A percentile compares a stretch with the other conserved stretches of the same genome.
These are phyloP conservation scores for Raphanus sativus DNA, from an alignment of 345 rosid genomes.

Conservation along the genomic window DNA sequence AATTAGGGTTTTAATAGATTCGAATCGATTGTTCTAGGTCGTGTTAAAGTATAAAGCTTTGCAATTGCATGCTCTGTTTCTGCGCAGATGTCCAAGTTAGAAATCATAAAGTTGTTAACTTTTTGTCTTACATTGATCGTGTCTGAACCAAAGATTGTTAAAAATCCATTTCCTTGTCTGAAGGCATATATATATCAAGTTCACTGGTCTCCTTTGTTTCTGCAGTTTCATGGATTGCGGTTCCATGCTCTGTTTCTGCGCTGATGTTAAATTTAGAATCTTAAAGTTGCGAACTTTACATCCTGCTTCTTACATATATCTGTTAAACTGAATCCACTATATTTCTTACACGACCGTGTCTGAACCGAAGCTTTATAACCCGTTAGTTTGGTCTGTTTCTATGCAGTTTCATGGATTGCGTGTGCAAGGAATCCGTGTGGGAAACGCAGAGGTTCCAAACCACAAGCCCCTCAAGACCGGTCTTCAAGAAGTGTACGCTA, in stretches of 20 bases:
- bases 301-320: too few species aligned
- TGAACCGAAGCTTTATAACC: too few species aligned
- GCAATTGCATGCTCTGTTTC: conserved; percentile 4
- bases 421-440: conserved; percentile 60
- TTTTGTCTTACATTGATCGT: neutral
- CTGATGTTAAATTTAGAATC: too few species aligned
- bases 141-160: conserved; percentile 11
- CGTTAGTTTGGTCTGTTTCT: neutral
- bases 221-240: conserved; percentile 39
- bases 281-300: too few species aligned
- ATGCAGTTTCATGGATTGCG: conserved; percentile 50
- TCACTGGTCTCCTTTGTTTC: neutral
- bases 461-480: conserved; percentile 54
- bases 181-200: neutral
- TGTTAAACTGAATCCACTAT: too few species aligned
- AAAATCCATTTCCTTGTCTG: neutral
- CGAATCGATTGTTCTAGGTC: neutral
- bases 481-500: conserved; percentile 70
- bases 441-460: conserved; percentile 67
- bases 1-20: conserved; percentile 11
- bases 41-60: neutral
- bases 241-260: too few species aligned
- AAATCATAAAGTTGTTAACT: neutral
- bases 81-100: neutral
- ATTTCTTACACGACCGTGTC: too few species aligned